Evolutionary conservation across 1,284 basidiomycete genomes (phyloP).

Genomic region (Cutaneotrichosporon cutaneum): DNA sequence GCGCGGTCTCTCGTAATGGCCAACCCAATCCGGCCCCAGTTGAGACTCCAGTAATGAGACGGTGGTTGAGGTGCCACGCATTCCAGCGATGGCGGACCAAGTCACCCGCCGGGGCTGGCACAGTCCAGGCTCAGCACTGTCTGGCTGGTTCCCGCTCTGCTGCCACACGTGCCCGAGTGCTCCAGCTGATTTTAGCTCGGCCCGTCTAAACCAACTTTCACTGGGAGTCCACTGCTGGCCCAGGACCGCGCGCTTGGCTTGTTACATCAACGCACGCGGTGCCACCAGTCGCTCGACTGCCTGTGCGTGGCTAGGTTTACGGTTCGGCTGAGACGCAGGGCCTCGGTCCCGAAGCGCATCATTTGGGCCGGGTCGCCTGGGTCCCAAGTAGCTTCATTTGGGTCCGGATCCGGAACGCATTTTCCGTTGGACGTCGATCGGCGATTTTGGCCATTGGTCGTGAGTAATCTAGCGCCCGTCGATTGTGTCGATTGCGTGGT

Average conservation of each 20-base stretch:
- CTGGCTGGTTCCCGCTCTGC: too few relatives aligned
- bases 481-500: too few relatives aligned
- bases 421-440: neutral
- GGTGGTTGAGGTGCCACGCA: neutral
- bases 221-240: too few relatives aligned
- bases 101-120: too few relatives aligned
- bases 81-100: too few relatives aligned
- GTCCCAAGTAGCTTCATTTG: too few relatives aligned
- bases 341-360: neutral
- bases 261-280: neutral
- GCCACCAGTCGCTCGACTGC: too few relatives aligned
- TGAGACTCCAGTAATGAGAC: neutral
- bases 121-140: too few relatives aligned
- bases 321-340: neutral
- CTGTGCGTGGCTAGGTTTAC: neutral
- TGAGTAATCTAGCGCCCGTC: too few relatives aligned
- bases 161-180: neutral
- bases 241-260: too few relatives aligned
- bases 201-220: neutral
- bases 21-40: neutral
- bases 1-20: neutral
- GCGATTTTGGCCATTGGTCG: neutral
- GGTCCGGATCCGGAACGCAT: too few relatives aligned
- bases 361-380: neutral
- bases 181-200: neutral